Evolutionary conservation across 1,284 basidiomycete genomes (phyloP).

Genomic region (Pterulicium gracile): DNA sequence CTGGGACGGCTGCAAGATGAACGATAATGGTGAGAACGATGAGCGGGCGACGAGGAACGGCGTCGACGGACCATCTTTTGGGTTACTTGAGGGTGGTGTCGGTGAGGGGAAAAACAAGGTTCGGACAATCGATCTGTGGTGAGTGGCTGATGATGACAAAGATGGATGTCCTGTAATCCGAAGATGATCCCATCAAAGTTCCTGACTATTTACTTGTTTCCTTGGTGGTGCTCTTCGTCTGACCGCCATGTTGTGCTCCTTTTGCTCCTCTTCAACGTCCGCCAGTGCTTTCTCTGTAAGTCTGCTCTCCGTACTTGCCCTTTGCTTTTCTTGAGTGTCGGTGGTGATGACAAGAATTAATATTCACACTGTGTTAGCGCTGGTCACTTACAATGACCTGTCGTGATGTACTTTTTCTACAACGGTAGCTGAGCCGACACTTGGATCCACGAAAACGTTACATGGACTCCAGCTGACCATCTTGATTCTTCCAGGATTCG

Average conservation of each 20-base stretch:
- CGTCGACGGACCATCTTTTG: no score
- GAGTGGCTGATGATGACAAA: not conserved
- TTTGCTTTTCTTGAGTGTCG: not conserved
- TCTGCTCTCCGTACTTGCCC: not conserved
- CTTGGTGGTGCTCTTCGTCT: no score
- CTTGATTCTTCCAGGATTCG: no score
- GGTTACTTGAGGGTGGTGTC: not conserved
- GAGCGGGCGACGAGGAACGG: no score
- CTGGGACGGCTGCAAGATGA: constrained; percentile 89
- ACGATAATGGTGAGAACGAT: no score
- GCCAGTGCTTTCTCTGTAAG: no score
- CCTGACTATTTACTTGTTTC: no score
- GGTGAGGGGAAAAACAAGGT: not conserved
- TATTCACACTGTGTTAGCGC: not conserved
- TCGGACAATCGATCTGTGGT: not conserved
- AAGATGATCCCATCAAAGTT: no score
- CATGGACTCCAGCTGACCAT: not conserved
- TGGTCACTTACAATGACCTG: not conserved
- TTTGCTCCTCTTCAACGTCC: no score
- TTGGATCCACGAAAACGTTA: not conserved
- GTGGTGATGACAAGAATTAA: not conserved
- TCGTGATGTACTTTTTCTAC: not conserved
- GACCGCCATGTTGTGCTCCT: no score
- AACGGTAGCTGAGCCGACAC: not conserved
- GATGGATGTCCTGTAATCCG: no score